These are phyloP conservation scores for Cyclanthera cordifolia DNA, from an alignment of 306 rosid genomes.

Conservation along the genomic window DNA sequence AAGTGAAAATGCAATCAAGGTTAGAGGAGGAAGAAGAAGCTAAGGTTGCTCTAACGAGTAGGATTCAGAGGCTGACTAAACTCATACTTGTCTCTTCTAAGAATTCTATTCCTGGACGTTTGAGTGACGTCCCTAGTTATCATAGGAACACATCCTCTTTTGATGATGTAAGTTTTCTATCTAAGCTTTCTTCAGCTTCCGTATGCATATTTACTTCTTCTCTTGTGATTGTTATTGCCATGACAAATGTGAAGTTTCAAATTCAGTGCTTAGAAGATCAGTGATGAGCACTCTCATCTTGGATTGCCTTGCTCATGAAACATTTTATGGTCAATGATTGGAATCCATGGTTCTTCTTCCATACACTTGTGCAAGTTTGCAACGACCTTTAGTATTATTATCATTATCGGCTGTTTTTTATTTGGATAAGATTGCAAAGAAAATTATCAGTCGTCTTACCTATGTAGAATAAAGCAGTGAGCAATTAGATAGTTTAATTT, in stretches of 20 bases:
- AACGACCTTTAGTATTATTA: background rate
- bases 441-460: background rate
- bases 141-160: conserved; percentile 61
- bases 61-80: conserved; percentile 96
- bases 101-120: conserved; percentile 75
- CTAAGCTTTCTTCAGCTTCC: background rate
- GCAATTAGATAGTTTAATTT: background rate
- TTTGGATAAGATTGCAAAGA: conserved; percentile 4
- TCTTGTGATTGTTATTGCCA: background rate
- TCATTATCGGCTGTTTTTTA: background rate
- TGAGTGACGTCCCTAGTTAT: conserved; percentile 66
- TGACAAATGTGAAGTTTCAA: background rate
- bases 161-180: conserved; percentile 64
- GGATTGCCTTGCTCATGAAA: background rate
- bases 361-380: background rate
- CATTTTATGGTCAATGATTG: background rate
- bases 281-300: background rate
- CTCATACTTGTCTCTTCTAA: conserved; percentile 96
- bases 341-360: background rate
- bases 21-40: conserved; percentile 99
- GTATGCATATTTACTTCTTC: background rate
- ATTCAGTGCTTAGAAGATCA: conserved; percentile 2
- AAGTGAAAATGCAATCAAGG: conserved; percentile 95
- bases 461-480: background rate
- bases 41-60: conserved; percentile 97